These are phyloP conservation scores for Trebouxia gelatinosa DNA, from an alignment of 163 green algal genomes.

Conservation along the genomic window DNA sequence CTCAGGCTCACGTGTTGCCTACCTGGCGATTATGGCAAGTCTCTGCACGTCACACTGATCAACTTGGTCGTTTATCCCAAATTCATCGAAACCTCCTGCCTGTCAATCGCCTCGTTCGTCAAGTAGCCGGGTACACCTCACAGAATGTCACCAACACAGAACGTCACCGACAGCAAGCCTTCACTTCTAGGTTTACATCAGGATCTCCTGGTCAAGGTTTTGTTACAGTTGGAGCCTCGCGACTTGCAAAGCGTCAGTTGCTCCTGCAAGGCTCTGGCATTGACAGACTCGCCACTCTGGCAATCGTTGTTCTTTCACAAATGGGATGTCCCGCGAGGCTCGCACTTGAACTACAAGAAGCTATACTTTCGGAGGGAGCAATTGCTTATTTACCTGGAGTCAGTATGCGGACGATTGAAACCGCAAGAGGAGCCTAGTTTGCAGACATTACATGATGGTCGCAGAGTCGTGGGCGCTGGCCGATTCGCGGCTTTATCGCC, in stretches of 20 bases:
- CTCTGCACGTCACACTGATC: too few relatives aligned
- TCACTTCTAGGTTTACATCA: conserved; percentile 8
- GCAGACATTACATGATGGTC: conserved; percentile 6
- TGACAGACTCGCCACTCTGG: conserved; percentile 16
- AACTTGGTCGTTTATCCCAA: too few relatives aligned
- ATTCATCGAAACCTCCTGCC: too few relatives aligned
- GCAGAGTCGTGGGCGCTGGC: not conserved
- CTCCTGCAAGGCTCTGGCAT: conserved; percentile 10
- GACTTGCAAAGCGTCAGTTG: conserved; percentile 16
- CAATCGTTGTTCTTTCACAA: conserved; percentile 17
- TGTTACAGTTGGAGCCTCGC: conserved; percentile 21
- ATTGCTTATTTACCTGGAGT: conserved; percentile 11
- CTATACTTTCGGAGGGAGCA: conserved; percentile 27
- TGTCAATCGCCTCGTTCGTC: too few relatives aligned
- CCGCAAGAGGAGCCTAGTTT: conserved; percentile 6
- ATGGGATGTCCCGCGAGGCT: conserved; percentile 20
- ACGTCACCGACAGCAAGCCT: not conserved
- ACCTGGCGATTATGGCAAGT: too few relatives aligned
- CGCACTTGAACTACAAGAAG: conserved; percentile 25
- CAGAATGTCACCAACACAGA: too few relatives aligned
- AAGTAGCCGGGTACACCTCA: too few relatives aligned
- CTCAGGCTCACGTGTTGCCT: too few relatives aligned
- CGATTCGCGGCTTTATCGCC: not conserved
- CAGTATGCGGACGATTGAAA: conserved; percentile 17
- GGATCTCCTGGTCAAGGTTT: conserved; percentile 16